A percentile compares a stretch with the other conserved stretches of the same genome.
phyloP scores from a whole-genome alignment of 805 yeast species.

The Candida nonsorbophila region DNA sequence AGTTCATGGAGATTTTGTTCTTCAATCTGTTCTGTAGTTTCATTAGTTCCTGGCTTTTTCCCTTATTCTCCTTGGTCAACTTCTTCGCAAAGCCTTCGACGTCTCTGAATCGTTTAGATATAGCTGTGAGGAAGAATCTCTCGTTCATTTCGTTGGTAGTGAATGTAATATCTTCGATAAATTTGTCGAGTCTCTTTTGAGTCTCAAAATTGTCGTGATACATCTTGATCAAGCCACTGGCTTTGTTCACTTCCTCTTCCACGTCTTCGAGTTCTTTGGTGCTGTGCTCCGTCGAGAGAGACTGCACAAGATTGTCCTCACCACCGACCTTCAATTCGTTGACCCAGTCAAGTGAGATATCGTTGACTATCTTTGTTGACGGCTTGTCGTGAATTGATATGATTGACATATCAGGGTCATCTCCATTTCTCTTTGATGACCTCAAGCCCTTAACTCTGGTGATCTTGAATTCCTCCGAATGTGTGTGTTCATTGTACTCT shows the following conservation, averaged over 20 bases:
- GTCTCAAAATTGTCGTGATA: constrained; percentile 14
- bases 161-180: constrained; percentile 19
- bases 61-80: constrained; percentile 66
- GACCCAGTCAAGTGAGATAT: constrained; percentile 47
- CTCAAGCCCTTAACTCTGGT: constrained; percentile 78
- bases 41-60: constrained; percentile 43
- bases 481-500: constrained; percentile 18
- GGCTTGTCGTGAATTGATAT: constrained; percentile 25
- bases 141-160: constrained; percentile 13
- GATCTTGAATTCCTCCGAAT: constrained; percentile 38
- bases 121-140: constrained; percentile 33
- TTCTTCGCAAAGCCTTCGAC: constrained; percentile 87
- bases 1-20: constrained; percentile 59
- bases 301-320: not conserved
- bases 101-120: constrained; percentile 76
- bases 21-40: constrained; percentile 26
- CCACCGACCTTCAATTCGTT: constrained; percentile 14
- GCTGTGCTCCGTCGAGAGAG: constrained; percentile 1
- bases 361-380: constrained; percentile 35
- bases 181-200: constrained; percentile 12
- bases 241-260: constrained; percentile 8
- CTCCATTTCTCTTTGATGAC: constrained; percentile 31
- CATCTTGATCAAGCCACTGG: constrained; percentile 8
- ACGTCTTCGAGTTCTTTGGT: constrained; percentile 2
- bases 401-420: constrained; percentile 16